Evolutionary conservation across 1,284 basidiomycete species (phyloP).

Genomic region (Cystobasidiaceae sp.): DNA sequence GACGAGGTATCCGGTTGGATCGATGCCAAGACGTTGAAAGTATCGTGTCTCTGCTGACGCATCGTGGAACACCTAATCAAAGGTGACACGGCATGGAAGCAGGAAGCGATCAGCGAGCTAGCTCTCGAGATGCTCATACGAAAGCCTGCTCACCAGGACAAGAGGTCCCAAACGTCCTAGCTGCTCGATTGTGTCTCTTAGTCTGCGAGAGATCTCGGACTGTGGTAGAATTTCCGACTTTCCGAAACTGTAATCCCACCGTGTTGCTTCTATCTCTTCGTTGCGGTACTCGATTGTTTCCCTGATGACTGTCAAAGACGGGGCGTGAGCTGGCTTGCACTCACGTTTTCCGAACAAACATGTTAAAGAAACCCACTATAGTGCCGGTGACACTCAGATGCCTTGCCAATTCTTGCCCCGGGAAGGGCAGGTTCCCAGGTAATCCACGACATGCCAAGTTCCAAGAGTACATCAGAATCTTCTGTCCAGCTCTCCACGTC

Average conservation of each 20-base stretch:
- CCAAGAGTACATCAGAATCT: constrained; percentile 24
- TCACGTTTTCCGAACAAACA: neutral
- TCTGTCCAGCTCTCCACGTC: constrained; percentile 31
- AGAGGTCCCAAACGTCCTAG: constrained; percentile 12
- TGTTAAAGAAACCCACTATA: constrained; percentile 21
- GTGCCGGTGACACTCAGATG: constrained; percentile 6
- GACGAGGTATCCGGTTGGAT: neutral
- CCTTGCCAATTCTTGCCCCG: neutral
- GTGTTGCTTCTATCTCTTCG: constrained; percentile 26
- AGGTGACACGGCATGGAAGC: too few species aligned
- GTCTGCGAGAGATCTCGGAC: neutral
- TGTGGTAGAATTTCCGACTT: constrained; percentile 14
- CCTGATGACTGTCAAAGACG: constrained; percentile 18
- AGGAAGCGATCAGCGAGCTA: too few species aligned
- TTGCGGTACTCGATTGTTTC: constrained; percentile 26
- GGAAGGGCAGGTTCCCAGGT: neutral
- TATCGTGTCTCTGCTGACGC: constrained; percentile 25
- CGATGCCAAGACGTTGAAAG: constrained; percentile 25
- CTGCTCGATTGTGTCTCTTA: constrained; percentile 6
- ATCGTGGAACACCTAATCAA: constrained; percentile 29
- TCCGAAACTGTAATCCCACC: constrained; percentile 23
- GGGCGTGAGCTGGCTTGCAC: neutral
- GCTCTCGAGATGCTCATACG: neutral
- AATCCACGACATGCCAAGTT: constrained; percentile 28
- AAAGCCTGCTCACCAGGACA: constrained; percentile 3